Base-by-base conservation (phyloP, 2,329 filamentous ascomycete genomes). In the Xylaria sp. region DNA sequence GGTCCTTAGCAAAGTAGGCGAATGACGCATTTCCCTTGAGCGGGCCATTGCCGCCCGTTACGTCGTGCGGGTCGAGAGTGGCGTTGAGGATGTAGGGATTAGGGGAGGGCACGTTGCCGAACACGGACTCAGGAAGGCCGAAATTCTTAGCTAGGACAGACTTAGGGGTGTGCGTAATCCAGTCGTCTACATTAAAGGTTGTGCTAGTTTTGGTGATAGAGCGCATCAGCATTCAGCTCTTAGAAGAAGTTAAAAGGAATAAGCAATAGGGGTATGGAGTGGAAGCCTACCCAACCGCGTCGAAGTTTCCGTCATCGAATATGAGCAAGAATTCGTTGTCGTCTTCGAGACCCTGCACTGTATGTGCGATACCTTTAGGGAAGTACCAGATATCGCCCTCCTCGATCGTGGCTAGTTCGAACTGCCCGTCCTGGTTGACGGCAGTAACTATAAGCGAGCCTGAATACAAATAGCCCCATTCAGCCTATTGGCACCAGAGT, bases 161-260 rank as follows among this genome's bases (percentile, higher is more conserved):
- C 57, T 85, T 86, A 0, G 90, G 89, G 0, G 89, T 92, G 73
- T 91, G 89, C 0, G 85, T 80, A 39, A 92, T 82, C 89, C 89
- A 92, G 79, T 92, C 89, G 69, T 89, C 89, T 27, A 92, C 82
- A 79, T 88, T 90, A 81, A 92, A 92, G 0, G 90, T 91, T 0
- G 87, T 90, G n/a, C 87, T 86, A 27, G 7, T n/a, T 53, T 29
- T 9, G 13, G 17, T 5, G n/a, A n/a, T 10, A 20, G 2, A n/a
- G 25, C 10, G 61, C 17, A 44, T 66, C 44, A 59, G 58, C 13
- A 25, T 50, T n/a, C 11, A 15, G 7, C 33, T 13, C 20, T 20
- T 27, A 17, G n/a, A 1, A 44, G 44, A 29, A 11, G 29, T n/a
- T n/a, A n/a, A n/a, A 29, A n/a, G 7, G 6, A 22, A 20, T n/a